Percentiles rank a stretch among this genome's conserved stretches.
phyloP scores from a whole-genome alignment of 139 green algal species.

The Chlorella vulgaris region DNA sequence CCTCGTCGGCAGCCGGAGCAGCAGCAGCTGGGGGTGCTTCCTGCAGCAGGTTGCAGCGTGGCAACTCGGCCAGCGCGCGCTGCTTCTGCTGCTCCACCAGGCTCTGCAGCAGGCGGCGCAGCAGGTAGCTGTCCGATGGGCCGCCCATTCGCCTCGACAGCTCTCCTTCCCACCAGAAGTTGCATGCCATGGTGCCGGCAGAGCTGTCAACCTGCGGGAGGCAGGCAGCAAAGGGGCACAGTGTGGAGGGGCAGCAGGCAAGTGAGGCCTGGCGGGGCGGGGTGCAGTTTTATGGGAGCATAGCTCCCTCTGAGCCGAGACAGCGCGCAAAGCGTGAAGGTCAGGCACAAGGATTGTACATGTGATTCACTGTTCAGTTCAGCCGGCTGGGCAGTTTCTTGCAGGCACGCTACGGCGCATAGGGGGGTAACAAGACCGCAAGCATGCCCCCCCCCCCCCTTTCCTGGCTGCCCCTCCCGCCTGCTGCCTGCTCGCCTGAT shows the following conservation, averaged over 20 bases:
- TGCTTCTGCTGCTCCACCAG: slow-evolving; percentile 25
- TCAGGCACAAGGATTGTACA: too few relatives aligned
- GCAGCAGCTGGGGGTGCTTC: background rate
- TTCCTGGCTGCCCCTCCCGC: background rate
- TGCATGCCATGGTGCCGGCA: slow-evolving; percentile 68
- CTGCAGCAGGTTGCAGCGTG: background rate
- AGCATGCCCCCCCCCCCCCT: too few relatives aligned
- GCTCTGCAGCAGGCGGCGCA: slow-evolving; percentile 36
- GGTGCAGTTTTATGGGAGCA: too few relatives aligned
- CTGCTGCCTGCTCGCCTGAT: slow-evolving; percentile 54
- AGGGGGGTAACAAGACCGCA: too few relatives aligned
- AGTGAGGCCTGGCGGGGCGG: too few relatives aligned
- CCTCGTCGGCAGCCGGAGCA: background rate
- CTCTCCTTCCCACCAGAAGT: slow-evolving; percentile 78
- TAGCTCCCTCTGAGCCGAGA: too few relatives aligned
- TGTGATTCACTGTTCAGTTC: too few relatives aligned
- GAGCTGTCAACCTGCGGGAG: slow-evolving; percentile 57
- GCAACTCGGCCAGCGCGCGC: slow-evolving; percentile 7
- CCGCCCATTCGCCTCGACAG: slow-evolving; percentile 30
- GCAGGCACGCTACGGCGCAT: too few relatives aligned
- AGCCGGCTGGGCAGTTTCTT: too few relatives aligned
- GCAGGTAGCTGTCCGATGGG: slow-evolving; percentile 44
- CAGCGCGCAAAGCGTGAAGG: too few relatives aligned
- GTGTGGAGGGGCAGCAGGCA: too few relatives aligned
- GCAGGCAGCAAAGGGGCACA: too few relatives aligned